phyloP scores from a whole-genome alignment of 208 protist genomes.

The Strigomonas culicis region DNA sequence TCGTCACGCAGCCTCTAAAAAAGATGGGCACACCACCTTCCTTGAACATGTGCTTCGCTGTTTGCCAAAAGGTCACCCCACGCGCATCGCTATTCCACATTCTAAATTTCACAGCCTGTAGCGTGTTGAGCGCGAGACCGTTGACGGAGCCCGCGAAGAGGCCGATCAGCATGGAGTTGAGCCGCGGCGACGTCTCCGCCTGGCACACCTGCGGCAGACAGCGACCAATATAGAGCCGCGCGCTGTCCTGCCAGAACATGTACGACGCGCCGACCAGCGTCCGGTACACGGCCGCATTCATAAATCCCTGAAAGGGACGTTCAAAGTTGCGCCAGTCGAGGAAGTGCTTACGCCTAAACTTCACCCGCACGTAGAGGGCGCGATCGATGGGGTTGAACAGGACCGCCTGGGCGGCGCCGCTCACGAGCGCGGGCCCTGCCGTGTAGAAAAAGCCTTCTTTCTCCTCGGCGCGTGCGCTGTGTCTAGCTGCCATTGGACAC shows the following conservation, averaged over 20 bases:
- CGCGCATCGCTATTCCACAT: constrained; percentile 79
- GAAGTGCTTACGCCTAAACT: constrained; percentile 61
- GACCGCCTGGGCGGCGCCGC: constrained; percentile 79
- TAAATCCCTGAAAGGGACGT: constrained; percentile 87
- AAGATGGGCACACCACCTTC: constrained; percentile 79
- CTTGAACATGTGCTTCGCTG: constrained; percentile 51
- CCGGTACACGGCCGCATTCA: constrained; percentile 87
- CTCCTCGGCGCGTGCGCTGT: not conserved
- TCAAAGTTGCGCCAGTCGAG: constrained; percentile 86
- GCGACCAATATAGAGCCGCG: constrained; percentile 57
- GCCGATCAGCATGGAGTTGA: constrained; percentile 77
- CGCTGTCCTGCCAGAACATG: constrained; percentile 88
- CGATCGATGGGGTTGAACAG: constrained; percentile 90
- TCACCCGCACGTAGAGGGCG: constrained; percentile 87
- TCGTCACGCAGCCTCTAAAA: constrained; percentile 78
- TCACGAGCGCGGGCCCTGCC: constrained; percentile 61
- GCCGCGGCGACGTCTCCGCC: constrained; percentile 36
- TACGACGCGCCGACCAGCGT: constrained; percentile 84
- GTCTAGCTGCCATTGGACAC: not conserved
- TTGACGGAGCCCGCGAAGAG: constrained; percentile 74
- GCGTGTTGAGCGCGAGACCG: constrained; percentile 72
- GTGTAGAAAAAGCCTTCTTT: constrained; percentile 51
- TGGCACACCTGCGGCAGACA: constrained; percentile 43
- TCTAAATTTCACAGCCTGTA: constrained; percentile 88
- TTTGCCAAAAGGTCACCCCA: constrained; percentile 56